These are phyloP conservation scores for Pseudoneurospora amorphoporcata DNA, from an alignment of 495 filamentous ascomycete genomes.

Conservation along the genomic window DNA sequence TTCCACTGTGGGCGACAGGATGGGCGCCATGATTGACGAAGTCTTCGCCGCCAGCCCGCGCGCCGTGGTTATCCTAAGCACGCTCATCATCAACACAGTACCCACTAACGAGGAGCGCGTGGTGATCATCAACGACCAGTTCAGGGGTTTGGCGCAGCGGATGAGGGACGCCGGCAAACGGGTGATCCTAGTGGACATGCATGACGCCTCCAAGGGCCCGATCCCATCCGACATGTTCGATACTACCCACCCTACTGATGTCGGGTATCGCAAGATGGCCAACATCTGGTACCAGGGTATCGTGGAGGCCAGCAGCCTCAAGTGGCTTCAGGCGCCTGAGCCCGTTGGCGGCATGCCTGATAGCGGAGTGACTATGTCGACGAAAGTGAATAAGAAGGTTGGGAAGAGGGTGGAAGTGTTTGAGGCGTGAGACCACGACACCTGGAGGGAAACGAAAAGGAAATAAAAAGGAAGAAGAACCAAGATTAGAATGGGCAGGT, in stretches of 20 bases:
- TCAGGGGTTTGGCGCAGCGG: conserved; percentile 18
- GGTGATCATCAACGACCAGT: conserved; percentile 30
- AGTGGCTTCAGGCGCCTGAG: conserved; percentile 19
- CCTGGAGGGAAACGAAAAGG: not conserved
- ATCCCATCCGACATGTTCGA: conserved; percentile 29
- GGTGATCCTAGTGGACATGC: conserved; percentile 43
- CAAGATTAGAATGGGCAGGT: not conserved
- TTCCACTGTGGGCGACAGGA: conserved; percentile 18
- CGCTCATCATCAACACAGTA: conserved; percentile 32
- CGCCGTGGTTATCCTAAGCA: conserved; percentile 40
- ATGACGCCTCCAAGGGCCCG: conserved; percentile 20
- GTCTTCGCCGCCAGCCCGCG: conserved; percentile 29
- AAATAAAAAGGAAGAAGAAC: not conserved
- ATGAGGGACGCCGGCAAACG: conserved; percentile 19
- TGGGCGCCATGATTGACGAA: conserved; percentile 27
- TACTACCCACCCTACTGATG: conserved; percentile 39
- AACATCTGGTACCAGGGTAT: conserved; percentile 40
- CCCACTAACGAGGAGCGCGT: conserved; percentile 17
- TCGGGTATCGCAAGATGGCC: conserved; percentile 45
- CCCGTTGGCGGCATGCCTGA: conserved; percentile 11
- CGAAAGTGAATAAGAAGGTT: not conserved
- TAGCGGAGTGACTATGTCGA: conserved; percentile 3
- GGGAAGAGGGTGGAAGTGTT: not conserved
- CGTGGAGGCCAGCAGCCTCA: conserved; percentile 12
- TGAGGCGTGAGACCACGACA: not conserved